phyloP scores from a whole-genome alignment of 1,284 basidiomycete species.

The Pseudozyma hubeiensis region DNA sequence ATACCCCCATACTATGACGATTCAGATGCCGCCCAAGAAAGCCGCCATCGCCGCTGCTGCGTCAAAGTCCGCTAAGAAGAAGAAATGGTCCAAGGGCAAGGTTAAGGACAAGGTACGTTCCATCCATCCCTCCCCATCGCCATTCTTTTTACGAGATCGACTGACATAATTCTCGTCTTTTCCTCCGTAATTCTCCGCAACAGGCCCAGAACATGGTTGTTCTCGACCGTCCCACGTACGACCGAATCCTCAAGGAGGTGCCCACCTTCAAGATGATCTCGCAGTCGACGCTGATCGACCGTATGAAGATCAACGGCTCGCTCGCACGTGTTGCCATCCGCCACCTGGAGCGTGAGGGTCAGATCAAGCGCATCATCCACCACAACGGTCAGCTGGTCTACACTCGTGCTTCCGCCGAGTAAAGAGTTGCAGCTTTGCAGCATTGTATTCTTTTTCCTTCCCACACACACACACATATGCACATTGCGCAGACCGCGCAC shows the following conservation, averaged over 20 bases:
- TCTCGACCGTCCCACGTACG: constrained; percentile 78
- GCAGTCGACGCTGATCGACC: constrained; percentile 88
- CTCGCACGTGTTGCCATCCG: constrained; percentile 92
- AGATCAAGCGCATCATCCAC: constrained; percentile 97
- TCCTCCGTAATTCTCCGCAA: neutral
- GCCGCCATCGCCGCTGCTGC: constrained; percentile 68
- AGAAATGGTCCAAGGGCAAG: constrained; percentile 99
- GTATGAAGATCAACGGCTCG: constrained; percentile 94
- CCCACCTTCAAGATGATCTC: constrained; percentile 99
- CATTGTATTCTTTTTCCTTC: constrained; percentile 3
- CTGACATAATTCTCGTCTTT: neutral
- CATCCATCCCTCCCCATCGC: neutral
- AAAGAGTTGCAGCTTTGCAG: constrained; percentile 2
- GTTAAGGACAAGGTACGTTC: constrained; percentile 90
- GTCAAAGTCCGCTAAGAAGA: constrained; percentile 81
- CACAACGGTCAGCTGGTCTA: constrained; percentile 94
- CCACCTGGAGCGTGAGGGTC: constrained; percentile 92
- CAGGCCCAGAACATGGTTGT: constrained; percentile 81
- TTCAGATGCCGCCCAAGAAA: constrained; percentile 69
- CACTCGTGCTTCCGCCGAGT: constrained; percentile 70
- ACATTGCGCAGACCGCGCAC: neutral
- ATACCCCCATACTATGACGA: too few species aligned
- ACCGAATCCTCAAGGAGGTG: constrained; percentile 98
- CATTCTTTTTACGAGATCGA: neutral
- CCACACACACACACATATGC: neutral